Evolutionary conservation across 495 filamentous ascomycete species (phyloP), one percentile per base, ranked within the genome.

Genomic region (Friedmanniomyces simplex): DNA sequence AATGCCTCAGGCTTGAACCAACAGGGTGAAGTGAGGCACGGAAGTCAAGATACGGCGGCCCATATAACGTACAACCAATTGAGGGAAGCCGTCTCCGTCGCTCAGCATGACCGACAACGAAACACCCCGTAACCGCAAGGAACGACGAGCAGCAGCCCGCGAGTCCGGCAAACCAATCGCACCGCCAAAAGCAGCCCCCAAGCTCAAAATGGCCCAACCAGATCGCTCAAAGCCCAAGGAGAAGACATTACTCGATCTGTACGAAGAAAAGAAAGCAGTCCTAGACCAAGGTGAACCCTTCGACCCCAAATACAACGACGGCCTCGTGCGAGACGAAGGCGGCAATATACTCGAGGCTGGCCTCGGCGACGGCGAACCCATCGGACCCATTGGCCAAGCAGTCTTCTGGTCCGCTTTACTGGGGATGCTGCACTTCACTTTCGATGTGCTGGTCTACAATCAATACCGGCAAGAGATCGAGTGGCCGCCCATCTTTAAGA

Each of bases 371-470:
- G 62, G 64, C 47, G 61, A 72, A 18, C 58, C 68, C 8, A 71
- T 78, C 34, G 85, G 83, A 13, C 76, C 79, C 16, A 57, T 79
- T 10, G 73, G 80, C 52, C 74, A 85, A 16, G 74, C 85, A 7
- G 53, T 85, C n/a, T 76, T 86, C n/a, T 87, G 78, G 75, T 79
- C 83, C 11, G 61, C 83, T 4, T 86, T 85, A 42, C 73, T 96
- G 62, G 77, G 81, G n/a, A 88, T 88, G 73, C 75, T 96, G 25
- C 87, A 96, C 69, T 82, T 94, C 63, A 90, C 88, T 1, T 77
- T 98, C 25, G 88, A 93, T 62, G 87, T 91, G 50, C 75, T 96
- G n/a, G 87, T 94, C 7, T 86, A 91, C 50, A 82, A 91, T 68
- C 94, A 97, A 74, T 97, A 95, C 66, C 80, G 84, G 11, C 77